These are phyloP conservation scores for Clonostachys byssicola DNA, from an alignment of 2,329 filamentous ascomycete genomes.

Conservation along the genomic window DNA sequence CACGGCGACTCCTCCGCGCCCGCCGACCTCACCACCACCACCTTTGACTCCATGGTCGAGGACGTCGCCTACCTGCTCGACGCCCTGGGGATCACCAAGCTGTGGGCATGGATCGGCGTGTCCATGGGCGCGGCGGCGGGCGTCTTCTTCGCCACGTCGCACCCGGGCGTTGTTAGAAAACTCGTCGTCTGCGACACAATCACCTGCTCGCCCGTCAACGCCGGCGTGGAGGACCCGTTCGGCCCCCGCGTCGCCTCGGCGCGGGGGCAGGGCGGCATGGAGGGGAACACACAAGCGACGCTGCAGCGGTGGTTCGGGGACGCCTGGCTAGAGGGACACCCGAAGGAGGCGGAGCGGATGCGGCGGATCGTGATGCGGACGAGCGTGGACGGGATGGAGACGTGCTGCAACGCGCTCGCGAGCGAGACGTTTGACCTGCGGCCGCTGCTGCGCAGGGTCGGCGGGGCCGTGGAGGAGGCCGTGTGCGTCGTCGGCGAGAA, in stretches of 20 bases:
- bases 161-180: conserved; percentile 28
- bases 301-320: conserved; percentile 35
- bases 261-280: conserved; percentile 21
- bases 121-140: conserved; percentile 38
- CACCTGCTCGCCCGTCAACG: conserved; percentile 26
- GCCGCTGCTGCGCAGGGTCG: conserved; percentile 23
- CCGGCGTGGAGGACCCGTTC: conserved; percentile 27
- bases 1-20: conserved; percentile 32
- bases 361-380: conserved; percentile 26
- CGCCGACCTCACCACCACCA: conserved; percentile 26
- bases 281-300: conserved; percentile 19
- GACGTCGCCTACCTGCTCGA: conserved; percentile 28
- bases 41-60: conserved; percentile 29
- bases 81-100: conserved; percentile 18
- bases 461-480: conserved; percentile 23
- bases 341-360: conserved; percentile 26
- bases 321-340: conserved; percentile 25
- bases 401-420: conserved; percentile 31
- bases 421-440: conserved; percentile 30
- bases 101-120: conserved; percentile 36
- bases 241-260: conserved; percentile 24
- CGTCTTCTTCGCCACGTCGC: conserved; percentile 28
- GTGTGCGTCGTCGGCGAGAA: conserved; percentile 33
- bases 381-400: conserved; percentile 31
- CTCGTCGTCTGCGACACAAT: conserved; percentile 35